Percentiles rank a stretch among this genome's conserved stretches.
Conservation (phyloP, 208 protist genomes). For the Crithidia thermophila region DNA sequence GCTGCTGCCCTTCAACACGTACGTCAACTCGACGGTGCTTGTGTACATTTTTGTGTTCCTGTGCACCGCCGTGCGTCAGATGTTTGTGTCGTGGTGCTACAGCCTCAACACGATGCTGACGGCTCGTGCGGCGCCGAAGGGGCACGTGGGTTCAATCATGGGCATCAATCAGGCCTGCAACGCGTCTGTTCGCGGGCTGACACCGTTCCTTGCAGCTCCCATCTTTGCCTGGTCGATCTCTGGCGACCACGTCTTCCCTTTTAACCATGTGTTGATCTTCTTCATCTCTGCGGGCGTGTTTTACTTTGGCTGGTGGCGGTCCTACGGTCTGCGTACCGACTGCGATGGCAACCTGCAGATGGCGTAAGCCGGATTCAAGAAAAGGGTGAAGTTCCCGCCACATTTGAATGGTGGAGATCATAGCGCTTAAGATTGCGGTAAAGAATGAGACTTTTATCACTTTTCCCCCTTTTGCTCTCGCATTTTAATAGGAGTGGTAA, state of each 20-base stretch:
- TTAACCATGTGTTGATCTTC: slow-evolving; percentile 67
- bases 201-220: slow-evolving; percentile 43
- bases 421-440: too few relatives aligned
- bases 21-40: neutral
- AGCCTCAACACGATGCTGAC: slow-evolving; percentile 65
- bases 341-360: slow-evolving; percentile 21
- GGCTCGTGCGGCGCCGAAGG: slow-evolving; percentile 37
- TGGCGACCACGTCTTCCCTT: slow-evolving; percentile 37
- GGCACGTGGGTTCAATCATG: slow-evolving; percentile 55
- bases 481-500: too few relatives aligned
- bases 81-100: slow-evolving; percentile 64
- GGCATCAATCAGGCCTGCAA: slow-evolving; percentile 68
- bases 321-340: slow-evolving; percentile 35
- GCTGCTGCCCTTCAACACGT: slow-evolving; percentile 25
- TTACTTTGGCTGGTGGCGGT: slow-evolving; percentile 28
- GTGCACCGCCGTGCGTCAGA: slow-evolving; percentile 30
- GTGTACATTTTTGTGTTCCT: slow-evolving; percentile 37
- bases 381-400: too few relatives aligned
- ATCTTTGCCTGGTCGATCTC: slow-evolving; percentile 63
- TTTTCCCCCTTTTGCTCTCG: too few relatives aligned
- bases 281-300: slow-evolving; percentile 28
- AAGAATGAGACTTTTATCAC: too few relatives aligned
- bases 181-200: slow-evolving; percentile 39
- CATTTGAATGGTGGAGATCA: too few relatives aligned
- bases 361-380: too few relatives aligned